A percentile compares a stretch with the other conserved stretches of the same genome.
Conservation (phyloP, 805 yeast genomes). For the Saccharomycopsis babjevae region DNA sequence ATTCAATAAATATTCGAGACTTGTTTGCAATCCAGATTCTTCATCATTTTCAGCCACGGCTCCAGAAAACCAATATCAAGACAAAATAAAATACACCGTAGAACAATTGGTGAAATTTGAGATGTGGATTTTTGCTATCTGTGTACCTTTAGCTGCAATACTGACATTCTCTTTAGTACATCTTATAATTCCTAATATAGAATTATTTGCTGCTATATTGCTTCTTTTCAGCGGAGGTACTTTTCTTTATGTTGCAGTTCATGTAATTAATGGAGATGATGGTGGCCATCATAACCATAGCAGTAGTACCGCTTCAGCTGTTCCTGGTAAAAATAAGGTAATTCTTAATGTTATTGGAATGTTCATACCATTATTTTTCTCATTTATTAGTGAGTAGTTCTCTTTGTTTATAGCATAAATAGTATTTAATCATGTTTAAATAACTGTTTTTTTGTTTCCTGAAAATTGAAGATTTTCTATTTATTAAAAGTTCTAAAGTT, state of each 20-base stretch:
- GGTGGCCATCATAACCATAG: not conserved
- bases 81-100: conserved; percentile 25
- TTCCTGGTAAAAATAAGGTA: not conserved
- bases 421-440: not conserved
- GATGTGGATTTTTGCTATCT: conserved; percentile 40
- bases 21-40: not conserved
- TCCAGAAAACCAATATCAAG: not conserved
- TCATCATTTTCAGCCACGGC: not conserved
- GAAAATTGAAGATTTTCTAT: too few relatives aligned
- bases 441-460: not conserved
- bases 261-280: conserved; percentile 36
- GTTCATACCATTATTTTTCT: conserved; percentile 5
- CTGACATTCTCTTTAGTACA: conserved; percentile 34
- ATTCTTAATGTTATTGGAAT: conserved; percentile 4
- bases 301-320: not conserved
- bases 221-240: conserved; percentile 63
- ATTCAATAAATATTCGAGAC: conserved; percentile 19
- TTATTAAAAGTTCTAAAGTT: too few relatives aligned
- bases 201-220: conserved; percentile 39
- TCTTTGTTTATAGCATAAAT: too few relatives aligned
- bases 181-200: conserved; percentile 18
- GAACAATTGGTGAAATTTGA: conserved; percentile 32
- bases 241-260: conserved; percentile 60
- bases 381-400: not conserved
- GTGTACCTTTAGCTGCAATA: conserved; percentile 56